A percentile compares a stretch with the other conserved stretches of the same genome.
Evolutionary conservation across 306 rosid genomes (phyloP).

Genomic region (Malus sylvestris): DNA sequence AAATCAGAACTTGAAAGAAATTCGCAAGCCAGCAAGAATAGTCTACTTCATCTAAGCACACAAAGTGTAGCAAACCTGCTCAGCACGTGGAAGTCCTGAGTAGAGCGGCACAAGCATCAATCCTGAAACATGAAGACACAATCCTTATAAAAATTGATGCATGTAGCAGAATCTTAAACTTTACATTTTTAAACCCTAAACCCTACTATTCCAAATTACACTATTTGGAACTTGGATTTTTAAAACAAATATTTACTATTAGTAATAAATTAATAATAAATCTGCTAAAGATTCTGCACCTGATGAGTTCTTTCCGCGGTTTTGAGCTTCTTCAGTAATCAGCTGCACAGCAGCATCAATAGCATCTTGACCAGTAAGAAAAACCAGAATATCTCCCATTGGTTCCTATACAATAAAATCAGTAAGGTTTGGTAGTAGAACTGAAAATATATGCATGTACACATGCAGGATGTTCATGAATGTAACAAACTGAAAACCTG

Average conservation of each 20-base stretch:
- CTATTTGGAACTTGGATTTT: background rate
- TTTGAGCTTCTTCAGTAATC: slow-evolving; percentile 58
- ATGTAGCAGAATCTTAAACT: background rate
- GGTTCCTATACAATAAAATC: slow-evolving; percentile 48
- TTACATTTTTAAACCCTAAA: too few relatives aligned
- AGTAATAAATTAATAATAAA: slow-evolving; percentile 13
- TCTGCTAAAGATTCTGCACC: slow-evolving; percentile 34
- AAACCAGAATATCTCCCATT: slow-evolving; percentile 74
- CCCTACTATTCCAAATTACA: background rate
- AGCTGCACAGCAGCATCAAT: slow-evolving; percentile 68
- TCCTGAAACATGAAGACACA: slow-evolving; percentile 39
- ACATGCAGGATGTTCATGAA: background rate
- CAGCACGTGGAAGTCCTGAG: slow-evolving; percentile 90
- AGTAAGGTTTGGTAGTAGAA: background rate
- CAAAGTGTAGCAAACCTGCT: slow-evolving; percentile 55
- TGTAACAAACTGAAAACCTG: slow-evolving; percentile 8
- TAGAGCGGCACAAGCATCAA: slow-evolving; percentile 73
- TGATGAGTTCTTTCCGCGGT: slow-evolving; percentile 48
- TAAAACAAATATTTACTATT: background rate
- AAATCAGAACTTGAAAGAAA: slow-evolving; percentile 11
- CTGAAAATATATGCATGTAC: background rate
- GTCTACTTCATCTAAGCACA: slow-evolving; percentile 8
- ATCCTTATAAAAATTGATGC: background rate
- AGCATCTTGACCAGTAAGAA: slow-evolving; percentile 98
- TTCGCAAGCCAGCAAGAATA: background rate